These are phyloP conservation scores for Pluteus cervinus DNA, from an alignment of 768 basidiomycete genomes.

Conservation along the genomic window DNA sequence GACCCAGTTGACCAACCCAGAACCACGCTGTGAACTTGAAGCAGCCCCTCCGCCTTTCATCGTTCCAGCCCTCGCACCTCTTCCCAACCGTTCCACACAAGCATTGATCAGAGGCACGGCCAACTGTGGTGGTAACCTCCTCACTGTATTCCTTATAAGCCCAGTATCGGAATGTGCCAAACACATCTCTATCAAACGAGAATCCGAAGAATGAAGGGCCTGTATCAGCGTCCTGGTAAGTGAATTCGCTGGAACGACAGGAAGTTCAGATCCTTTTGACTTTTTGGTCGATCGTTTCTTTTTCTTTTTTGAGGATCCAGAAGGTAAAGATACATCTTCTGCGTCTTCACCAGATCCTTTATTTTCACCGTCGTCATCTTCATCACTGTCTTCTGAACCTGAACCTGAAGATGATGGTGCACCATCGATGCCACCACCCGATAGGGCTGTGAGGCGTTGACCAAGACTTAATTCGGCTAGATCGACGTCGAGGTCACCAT, in stretches of 20 bases:
- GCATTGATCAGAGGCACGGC: constrained; percentile 82
- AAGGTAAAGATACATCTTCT: no score
- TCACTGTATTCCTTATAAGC: constrained; percentile 83
- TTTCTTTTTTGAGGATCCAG: no score
- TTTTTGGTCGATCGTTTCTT: no score
- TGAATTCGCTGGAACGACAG: constrained; percentile 72
- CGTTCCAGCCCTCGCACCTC: constrained; percentile 62
- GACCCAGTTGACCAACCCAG: constrained; percentile 67
- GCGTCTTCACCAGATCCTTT: no score
- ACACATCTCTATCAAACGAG: constrained; percentile 81
- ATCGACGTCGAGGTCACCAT: constrained; percentile 74
- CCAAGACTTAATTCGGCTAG: constrained; percentile 90
- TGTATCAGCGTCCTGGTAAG: constrained; percentile 93
- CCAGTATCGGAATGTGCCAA: constrained; percentile 74
- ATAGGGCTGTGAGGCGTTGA: constrained; percentile 76
- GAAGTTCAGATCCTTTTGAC: constrained; percentile 23
- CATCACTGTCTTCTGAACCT: constrained; percentile 33
- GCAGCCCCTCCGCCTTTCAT: constrained; percentile 77
- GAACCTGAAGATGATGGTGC: constrained; percentile 21
- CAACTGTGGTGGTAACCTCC: constrained; percentile 78
- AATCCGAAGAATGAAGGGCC: constrained; percentile 92
- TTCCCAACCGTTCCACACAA: constrained; percentile 83
- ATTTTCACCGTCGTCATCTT: constrained; percentile 27
- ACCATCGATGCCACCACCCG: constrained; percentile 39
- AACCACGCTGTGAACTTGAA: constrained; percentile 73